Percentiles rank a stretch among this genome's conserved stretches.
Conservation (phyloP, 2,329 filamentous ascomycete species). For the Ceratocystis cubensis region DNA sequence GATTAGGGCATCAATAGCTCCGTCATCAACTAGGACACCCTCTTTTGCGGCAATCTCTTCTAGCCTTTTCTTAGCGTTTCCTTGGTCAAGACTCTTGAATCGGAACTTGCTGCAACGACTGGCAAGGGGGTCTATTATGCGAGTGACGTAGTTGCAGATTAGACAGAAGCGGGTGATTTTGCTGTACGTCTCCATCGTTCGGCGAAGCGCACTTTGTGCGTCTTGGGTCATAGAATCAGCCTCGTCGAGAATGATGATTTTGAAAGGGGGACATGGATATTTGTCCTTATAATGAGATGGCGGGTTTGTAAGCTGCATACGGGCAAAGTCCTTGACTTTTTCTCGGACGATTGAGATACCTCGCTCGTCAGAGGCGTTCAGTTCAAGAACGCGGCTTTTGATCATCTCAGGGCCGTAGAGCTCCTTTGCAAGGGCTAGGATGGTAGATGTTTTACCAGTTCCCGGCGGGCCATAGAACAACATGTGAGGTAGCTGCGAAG, state of each 20-base stretch:
- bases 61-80: slow-evolving; percentile 66
- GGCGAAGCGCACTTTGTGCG: slow-evolving; percentile 78
- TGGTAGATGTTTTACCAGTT: slow-evolving; percentile 94
- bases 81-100: slow-evolving; percentile 89
- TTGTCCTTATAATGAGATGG: slow-evolving; percentile 53
- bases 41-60: slow-evolving; percentile 73
- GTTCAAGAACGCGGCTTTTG: slow-evolving; percentile 87
- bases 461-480: slow-evolving; percentile 97
- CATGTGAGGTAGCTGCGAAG: slow-evolving; percentile 79
- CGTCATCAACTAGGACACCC: slow-evolving; percentile 60
- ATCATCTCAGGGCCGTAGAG: slow-evolving; percentile 93
- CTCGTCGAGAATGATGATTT: slow-evolving; percentile 97
- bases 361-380: slow-evolving; percentile 97
- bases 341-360: slow-evolving; percentile 94
- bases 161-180: slow-evolving; percentile 95
- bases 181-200: slow-evolving; percentile 97
- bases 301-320: slow-evolving; percentile 81
- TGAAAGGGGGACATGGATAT: slow-evolving; percentile 94
- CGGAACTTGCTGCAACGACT: slow-evolving; percentile 92
- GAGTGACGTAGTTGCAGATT: slow-evolving; percentile 96
- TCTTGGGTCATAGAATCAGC: slow-evolving; percentile 99
- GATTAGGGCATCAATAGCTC: slow-evolving; percentile 73
- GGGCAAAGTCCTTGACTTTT: slow-evolving; percentile 96
- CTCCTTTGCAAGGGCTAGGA: slow-evolving; percentile 92
- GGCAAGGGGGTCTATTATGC: slow-evolving; percentile 93